Evolutionary conservation across 1,284 basidiomycete genomes (phyloP), one percentile per base, ranked within the genome.

Genomic region (Apiotrichum laibachii): DNA sequence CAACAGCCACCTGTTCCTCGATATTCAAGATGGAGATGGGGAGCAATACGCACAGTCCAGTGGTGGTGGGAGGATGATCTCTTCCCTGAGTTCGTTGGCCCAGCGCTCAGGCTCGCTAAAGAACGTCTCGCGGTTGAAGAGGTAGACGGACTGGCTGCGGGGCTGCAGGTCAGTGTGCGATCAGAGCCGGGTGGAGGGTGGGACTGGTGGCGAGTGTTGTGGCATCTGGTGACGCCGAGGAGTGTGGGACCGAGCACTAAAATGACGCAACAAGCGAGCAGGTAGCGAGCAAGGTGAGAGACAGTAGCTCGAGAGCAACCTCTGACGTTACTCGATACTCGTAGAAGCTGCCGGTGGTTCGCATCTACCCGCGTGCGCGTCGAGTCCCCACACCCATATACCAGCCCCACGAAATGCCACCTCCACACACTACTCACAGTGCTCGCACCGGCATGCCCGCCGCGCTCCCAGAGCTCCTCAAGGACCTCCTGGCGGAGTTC

Each of bases 101-200:
- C 71, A 73, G 33, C 64, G 59, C 37, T 76, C 73, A 1, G 73
- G 64, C 15, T 76, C 73, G 22, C 65, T 64, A 61, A 69, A 77
- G 65, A 77, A 77, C 1, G 72, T 74, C 55, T 73, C 73, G 45
- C 73, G 57, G 47, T 77, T 73, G 67, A 70, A 77, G 35, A 75
- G 59, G 51, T 73, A 76, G 26, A 76, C 51, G 1, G 59, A 60
- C 39, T 63, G 53, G 15, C 56, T 53, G 22, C 50, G 51, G 39
- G 53, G 53, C 64, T 65, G 49, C 12, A 7, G 13, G 49, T 50
- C n/a, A 50, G 48, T 37, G 5, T 18, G 18, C 18, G 40, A 15
- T 37, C n/a, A 31, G 43, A 22, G 6, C 9, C 18, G 26, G 26
- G 26, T 5, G 46, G 21, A 19, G 19, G 48, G 42, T 11, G 9